phyloP scores from a whole-genome alignment of 1,139 yeast genomes.

The Suhomyces coccinellae region DNA sequence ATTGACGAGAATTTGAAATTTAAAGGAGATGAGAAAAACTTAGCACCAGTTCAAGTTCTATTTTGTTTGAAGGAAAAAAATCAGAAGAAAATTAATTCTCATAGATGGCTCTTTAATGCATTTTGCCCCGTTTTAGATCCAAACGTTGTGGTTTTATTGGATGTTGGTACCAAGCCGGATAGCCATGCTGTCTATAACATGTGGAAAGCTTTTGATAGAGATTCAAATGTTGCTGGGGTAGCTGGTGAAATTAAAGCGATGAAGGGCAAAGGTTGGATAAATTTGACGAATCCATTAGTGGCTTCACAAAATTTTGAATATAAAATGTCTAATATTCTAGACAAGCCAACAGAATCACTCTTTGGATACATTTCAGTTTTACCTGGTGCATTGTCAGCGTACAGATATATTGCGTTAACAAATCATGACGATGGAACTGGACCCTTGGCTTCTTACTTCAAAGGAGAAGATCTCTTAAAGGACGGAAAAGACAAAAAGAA shows the following conservation, averaged over 20 bases:
- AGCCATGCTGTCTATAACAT: conserved; percentile 81
- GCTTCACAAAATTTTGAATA: conserved; percentile 97
- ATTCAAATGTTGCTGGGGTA: conserved; percentile 96
- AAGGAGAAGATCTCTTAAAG: conserved; percentile 71
- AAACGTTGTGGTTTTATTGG: conserved; percentile 78
- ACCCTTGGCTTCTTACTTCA: conserved; percentile 82
- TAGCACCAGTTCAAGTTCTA: conserved; percentile 89
- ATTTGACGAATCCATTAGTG: conserved; percentile 83
- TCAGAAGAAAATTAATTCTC: conserved; percentile 89
- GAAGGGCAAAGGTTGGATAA: conserved; percentile 83
- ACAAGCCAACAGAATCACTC: conserved; percentile 89
- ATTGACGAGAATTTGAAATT: conserved; percentile 82
- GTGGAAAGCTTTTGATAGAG: conserved; percentile 96
- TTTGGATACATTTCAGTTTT: conserved; percentile 93
- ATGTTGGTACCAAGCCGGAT: conserved; percentile 92
- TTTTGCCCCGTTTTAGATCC: conserved; percentile 90
- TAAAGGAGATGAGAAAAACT: conserved; percentile 73
- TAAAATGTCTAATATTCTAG: conserved; percentile 92
- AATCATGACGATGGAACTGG: conserved; percentile 92
- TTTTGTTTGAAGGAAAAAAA: conserved; percentile 89
- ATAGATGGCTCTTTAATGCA: conserved; percentile 92
- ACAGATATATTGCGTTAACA: conserved; percentile 82
- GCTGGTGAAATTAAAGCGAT: conserved; percentile 96
- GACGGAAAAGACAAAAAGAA: conserved; percentile 31
- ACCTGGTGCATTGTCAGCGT: conserved; percentile 96